Conservation (phyloP, 805 yeast species). For the Candida bentonensis region DNA sequence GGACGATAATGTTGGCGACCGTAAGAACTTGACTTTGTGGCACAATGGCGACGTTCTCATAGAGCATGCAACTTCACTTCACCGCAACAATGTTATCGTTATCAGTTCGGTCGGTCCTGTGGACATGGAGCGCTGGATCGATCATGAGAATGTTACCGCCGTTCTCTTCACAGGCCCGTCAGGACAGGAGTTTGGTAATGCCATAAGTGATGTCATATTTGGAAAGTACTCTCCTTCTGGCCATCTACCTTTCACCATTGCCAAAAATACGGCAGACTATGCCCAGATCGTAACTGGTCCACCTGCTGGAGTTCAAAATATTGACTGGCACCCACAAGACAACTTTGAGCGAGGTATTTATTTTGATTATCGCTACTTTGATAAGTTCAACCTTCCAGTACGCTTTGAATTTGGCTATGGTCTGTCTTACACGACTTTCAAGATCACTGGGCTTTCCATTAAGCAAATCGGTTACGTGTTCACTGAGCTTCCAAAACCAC, state of each 20-base stretch:
- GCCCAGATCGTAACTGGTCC: constrained; percentile 31
- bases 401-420: constrained; percentile 53
- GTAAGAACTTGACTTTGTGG: constrained; percentile 41
- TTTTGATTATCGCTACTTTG: constrained; percentile 45
- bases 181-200: constrained; percentile 43
- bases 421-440: constrained; percentile 35
- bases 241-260: constrained; percentile 48
- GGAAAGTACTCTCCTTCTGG: constrained; percentile 56
- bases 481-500: not conserved
- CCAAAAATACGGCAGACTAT: constrained; percentile 34
- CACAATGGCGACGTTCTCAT: constrained; percentile 44
- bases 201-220: constrained; percentile 42
- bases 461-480: constrained; percentile 21
- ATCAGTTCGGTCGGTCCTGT: constrained; percentile 51
- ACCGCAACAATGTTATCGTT: constrained; percentile 42
- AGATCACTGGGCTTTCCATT: constrained; percentile 26
- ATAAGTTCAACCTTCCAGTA: constrained; percentile 40
- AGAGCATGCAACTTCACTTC: constrained; percentile 31
- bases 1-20: constrained; percentile 46
- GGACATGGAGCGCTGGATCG: constrained; percentile 40
- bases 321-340: constrained; percentile 24
- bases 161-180: constrained; percentile 42
- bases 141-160: constrained; percentile 43
- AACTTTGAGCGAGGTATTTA: constrained; percentile 29
- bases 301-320: constrained; percentile 14